Percentiles rank a stretch among this genome's conserved stretches.
Conservation (phyloP, 345 rosid genomes). For the Gossypium ekmanianum region DNA sequence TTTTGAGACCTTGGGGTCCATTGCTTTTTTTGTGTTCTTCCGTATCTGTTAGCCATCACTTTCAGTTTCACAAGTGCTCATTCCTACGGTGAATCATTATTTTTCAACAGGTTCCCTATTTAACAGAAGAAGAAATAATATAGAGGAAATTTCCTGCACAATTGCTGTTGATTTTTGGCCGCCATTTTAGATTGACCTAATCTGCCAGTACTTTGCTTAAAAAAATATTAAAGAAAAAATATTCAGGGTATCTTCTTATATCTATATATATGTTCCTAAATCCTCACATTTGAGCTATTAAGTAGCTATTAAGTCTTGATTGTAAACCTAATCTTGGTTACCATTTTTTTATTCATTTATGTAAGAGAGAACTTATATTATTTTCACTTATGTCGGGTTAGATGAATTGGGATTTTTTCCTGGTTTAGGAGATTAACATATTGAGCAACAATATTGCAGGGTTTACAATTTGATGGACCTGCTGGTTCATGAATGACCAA, state of each 20-base stretch:
- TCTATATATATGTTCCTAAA: neutral
- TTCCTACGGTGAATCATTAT: neutral
- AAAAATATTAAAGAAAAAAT: too few species aligned
- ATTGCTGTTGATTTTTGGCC: conserved; percentile 10
- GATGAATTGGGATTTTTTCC: too few species aligned
- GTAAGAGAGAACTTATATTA: neutral
- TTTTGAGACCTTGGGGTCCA: conserved; percentile 5
- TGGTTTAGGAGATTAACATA: too few species aligned
- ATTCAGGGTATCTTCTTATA: conserved; percentile 7
- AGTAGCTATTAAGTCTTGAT: neutral
- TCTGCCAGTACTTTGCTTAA: neutral
- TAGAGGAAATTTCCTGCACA: neutral
- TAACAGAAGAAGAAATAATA: neutral
- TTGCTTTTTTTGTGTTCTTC: conserved; percentile 12
- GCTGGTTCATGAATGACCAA: conserved; percentile 7
- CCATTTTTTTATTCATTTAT: neutral
- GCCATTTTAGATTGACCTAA: neutral
- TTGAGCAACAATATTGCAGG: neutral
- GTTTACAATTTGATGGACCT: neutral
- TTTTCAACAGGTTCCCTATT: neutral
- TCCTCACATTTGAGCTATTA: conserved; percentile 12
- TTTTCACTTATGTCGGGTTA: neutral
- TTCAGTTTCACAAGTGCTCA: conserved; percentile 9
- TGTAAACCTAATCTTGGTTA: neutral
- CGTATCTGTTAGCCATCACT: conserved; percentile 18